phyloP scores from a whole-genome alignment of 2,329 filamentous ascomycete genomes.

The Trichothecium roseum region DNA sequence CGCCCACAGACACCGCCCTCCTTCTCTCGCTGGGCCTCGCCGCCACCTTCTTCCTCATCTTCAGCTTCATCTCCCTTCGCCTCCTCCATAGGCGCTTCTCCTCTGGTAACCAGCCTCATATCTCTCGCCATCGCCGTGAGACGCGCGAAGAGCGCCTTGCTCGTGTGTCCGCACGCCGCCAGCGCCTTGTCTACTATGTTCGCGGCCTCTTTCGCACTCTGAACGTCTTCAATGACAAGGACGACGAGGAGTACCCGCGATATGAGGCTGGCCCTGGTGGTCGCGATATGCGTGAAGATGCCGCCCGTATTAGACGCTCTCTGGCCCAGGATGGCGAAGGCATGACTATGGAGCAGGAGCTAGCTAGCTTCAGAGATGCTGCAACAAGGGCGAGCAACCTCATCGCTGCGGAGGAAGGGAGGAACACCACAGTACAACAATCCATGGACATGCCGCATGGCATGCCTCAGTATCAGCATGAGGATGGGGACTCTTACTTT shows the following conservation, averaged over 20 bases:
- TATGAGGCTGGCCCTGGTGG: constrained; percentile 1
- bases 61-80: constrained; percentile 14
- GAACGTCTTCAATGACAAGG: constrained; percentile 18
- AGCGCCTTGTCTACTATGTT: constrained; percentile 14
- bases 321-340: constrained; percentile 8
- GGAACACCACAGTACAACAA: constrained; percentile 4
- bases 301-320: constrained; percentile 1
- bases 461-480: constrained; percentile 9
- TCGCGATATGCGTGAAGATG: constrained; percentile 1
- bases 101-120: constrained; percentile 11
- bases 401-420: constrained; percentile 31
- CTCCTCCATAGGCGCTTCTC: constrained; percentile 12
- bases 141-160: constrained; percentile 15
- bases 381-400: constrained; percentile 35
- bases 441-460: constrained; percentile 9
- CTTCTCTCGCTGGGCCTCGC: constrained; percentile 14
- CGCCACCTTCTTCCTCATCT: constrained; percentile 12
- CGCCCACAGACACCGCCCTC: constrained; percentile 6
- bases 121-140: constrained; percentile 13
- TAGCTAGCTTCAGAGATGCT: constrained; percentile 35
- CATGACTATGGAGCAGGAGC: constrained; percentile 36
- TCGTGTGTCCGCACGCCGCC: constrained; percentile 13
- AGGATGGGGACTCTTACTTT: constrained; percentile 1
- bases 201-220: constrained; percentile 19
- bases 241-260: constrained; percentile 22